A percentile compares a stretch with the other conserved stretches of the same genome.
Conservation (phyloP, 345 rosid genomes). For the Raphanus sativus region DNA sequence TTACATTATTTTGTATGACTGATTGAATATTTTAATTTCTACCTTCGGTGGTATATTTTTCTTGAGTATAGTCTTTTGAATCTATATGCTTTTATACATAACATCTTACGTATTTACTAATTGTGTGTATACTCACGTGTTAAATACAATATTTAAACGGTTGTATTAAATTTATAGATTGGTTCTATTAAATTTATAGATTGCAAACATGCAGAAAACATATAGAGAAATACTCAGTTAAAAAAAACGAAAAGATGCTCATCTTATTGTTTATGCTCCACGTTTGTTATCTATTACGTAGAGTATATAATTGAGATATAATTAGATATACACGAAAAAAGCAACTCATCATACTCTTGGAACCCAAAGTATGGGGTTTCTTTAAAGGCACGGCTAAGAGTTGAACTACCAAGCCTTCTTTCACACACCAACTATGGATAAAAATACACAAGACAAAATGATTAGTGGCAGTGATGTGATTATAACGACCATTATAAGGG, state of each 20-base stretch:
- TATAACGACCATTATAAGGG: constrained; percentile 3
- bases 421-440: constrained; percentile 22
- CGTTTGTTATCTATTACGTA: not conserved
- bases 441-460: constrained; percentile 29
- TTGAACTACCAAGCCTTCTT: constrained; percentile 25
- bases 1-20: too few relatives aligned
- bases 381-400: constrained; percentile 41
- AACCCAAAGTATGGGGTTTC: constrained; percentile 26
- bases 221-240: too few relatives aligned
- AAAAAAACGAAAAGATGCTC: not conserved
- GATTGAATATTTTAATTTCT: too few relatives aligned
- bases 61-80: too few relatives aligned
- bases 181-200: not conserved
- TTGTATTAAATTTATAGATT: too few relatives aligned
- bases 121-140: too few relatives aligned
- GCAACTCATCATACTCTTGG: not conserved
- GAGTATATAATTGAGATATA: not conserved
- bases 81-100: too few relatives aligned
- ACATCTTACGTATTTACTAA: too few relatives aligned
- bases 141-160: too few relatives aligned
- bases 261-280: not conserved
- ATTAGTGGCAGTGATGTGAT: constrained; percentile 33
- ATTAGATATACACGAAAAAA: not conserved
- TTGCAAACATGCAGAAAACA: not conserved
- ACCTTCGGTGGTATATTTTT: too few relatives aligned